Conservation (phyloP, 192 early-diverging fungal genomes). For the Entomortierella lignicola region DNA sequence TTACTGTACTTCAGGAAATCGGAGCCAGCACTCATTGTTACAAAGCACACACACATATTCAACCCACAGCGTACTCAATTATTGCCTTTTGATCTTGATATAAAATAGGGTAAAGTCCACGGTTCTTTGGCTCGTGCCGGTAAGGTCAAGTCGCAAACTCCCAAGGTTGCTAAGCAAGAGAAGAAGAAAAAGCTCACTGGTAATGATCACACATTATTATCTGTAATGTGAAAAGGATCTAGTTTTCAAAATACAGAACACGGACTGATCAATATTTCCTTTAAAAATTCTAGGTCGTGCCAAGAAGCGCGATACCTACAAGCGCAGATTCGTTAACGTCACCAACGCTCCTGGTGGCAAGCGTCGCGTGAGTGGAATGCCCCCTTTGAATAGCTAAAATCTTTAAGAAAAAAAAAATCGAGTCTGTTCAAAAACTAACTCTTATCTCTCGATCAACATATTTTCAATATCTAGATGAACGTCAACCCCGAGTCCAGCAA, state of each 20-base stretch:
- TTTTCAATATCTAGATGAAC: slow-evolving; percentile 36
- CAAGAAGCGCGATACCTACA: slow-evolving; percentile 97
- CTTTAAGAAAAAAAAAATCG: too few species aligned
- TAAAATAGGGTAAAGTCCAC: slow-evolving; percentile 97
- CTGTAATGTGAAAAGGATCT: too few species aligned
- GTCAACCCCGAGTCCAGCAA: slow-evolving; percentile 58
- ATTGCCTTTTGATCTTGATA: not conserved
- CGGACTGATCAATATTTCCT: too few species aligned
- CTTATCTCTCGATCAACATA: not conserved
- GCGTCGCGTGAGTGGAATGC: slow-evolving; percentile 74
- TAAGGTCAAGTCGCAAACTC: slow-evolving; percentile 99
- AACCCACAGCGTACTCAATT: too few species aligned
- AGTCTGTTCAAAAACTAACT: too few species aligned
- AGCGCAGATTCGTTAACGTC: slow-evolving; percentile 97
- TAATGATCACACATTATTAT: too few species aligned
- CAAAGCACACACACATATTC: too few species aligned
- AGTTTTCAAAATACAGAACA: too few species aligned
- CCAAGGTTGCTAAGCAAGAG: slow-evolving; percentile 97
- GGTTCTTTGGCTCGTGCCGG: slow-evolving; percentile 99
- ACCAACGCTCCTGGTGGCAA: slow-evolving; percentile 88
- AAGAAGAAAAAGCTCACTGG: slow-evolving; percentile 92
- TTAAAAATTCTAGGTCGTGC: slow-evolving; percentile 74
- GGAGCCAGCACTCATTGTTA: too few species aligned
- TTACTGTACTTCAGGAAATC: too few species aligned
- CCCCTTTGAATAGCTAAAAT: not conserved